Evolutionary conservation across 192 early-diverging fungal genomes (phyloP).

Genomic region (Fimicolochytrium jonesii): DNA sequence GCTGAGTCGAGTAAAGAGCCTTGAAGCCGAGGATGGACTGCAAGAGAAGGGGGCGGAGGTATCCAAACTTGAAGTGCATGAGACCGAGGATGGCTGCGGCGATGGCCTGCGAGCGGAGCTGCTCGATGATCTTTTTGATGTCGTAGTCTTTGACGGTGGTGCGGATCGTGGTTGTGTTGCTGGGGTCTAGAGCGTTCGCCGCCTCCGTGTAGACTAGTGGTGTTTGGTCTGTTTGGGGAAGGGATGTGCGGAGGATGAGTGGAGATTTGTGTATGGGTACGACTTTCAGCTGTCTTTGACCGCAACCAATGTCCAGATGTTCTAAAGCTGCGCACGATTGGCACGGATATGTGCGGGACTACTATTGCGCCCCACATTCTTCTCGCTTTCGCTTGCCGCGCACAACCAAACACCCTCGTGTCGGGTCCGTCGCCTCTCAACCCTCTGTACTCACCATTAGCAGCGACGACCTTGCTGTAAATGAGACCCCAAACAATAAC

Average conservation of each 20-base stretch:
- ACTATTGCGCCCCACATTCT: too few relatives aligned
- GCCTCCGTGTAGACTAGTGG: slow-evolving; percentile 75
- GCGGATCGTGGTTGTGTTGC: slow-evolving; percentile 45
- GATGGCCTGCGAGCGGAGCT: slow-evolving; percentile 65
- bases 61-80: slow-evolving; percentile 84
- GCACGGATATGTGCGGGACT: too few relatives aligned
- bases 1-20: slow-evolving; percentile 62
- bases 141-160: slow-evolving; percentile 78
- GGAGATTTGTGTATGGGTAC: too few relatives aligned
- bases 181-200: slow-evolving; percentile 51
- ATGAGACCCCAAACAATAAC: slow-evolving; percentile 46
- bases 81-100: slow-evolving; percentile 68
- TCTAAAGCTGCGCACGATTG: too few relatives aligned
- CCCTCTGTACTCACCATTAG: slow-evolving; percentile 73
- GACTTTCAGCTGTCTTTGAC: too few relatives aligned
- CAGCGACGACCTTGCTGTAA: slow-evolving; percentile 49
- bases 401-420: too few relatives aligned
- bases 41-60: slow-evolving; percentile 82
- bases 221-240: slow-evolving; percentile 77
- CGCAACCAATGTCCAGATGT: too few relatives aligned
- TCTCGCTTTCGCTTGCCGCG: too few relatives aligned
- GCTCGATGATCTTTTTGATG: slow-evolving; percentile 62
- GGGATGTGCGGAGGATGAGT: too few relatives aligned
- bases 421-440: too few relatives aligned
- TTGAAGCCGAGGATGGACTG: slow-evolving; percentile 79